Percentiles rank a stretch among this genome's conserved stretches.
Conservation (phyloP, 2,329 filamentous ascomycete species). For the Neocatenulostroma microsporum region DNA sequence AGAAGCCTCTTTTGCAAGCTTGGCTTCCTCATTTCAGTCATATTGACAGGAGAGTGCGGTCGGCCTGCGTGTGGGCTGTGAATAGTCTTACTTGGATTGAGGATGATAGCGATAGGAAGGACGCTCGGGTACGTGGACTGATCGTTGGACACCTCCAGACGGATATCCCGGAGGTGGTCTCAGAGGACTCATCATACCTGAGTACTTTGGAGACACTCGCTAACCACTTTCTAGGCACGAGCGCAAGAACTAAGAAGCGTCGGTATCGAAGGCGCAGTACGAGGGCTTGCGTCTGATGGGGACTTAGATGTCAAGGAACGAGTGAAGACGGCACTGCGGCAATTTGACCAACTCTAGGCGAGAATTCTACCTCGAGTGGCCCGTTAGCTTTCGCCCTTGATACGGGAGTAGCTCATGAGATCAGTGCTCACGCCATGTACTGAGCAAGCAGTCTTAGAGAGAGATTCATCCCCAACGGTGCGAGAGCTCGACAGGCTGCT, state of each 20-base stretch:
- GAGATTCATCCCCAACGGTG: too few relatives aligned
- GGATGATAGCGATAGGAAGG: conserved; percentile 57
- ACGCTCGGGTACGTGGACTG: conserved; percentile 57
- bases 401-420: too few relatives aligned
- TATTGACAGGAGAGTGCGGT: conserved; percentile 63
- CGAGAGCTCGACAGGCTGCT: too few relatives aligned
- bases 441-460: too few relatives aligned
- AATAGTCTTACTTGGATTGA: conserved; percentile 82
- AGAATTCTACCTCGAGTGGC: too few relatives aligned
- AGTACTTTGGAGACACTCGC: too few relatives aligned
- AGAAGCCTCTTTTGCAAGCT: conserved; percentile 66
- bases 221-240: too few relatives aligned
- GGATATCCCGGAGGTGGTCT: too few relatives aligned
- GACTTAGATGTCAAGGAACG: conserved; percentile 79
- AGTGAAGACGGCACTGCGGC: conserved; percentile 69
- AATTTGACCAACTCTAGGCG: conserved; percentile 49
- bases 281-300: conserved; percentile 44
- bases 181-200: too few relatives aligned
- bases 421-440: too few relatives aligned
- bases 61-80: conserved; percentile 72
- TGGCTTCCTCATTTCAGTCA: conserved; percentile 67
- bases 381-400: too few relatives aligned
- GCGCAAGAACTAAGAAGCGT: conserved; percentile 60
- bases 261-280: conserved; percentile 36
- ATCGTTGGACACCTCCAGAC: too few relatives aligned